Percentiles rank a stretch among this genome's conserved stretches.
Conservation (phyloP, 1,139 yeast genomes). For the Suhomyces bokatorum region DNA sequence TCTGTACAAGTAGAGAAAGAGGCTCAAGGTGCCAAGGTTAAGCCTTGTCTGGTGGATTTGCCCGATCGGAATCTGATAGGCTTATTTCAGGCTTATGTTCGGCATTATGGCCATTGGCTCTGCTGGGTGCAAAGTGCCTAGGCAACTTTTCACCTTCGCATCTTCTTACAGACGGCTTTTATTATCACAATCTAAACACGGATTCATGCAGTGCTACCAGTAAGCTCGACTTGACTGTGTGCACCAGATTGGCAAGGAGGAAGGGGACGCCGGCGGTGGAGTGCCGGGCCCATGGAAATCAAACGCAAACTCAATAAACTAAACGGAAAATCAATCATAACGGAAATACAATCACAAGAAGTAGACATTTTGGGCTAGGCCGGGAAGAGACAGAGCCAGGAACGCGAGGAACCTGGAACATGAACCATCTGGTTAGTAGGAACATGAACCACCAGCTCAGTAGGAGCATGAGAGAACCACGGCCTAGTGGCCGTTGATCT, state of each 20-base stretch:
- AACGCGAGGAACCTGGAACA: too few relatives aligned
- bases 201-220: neutral
- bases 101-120: too few relatives aligned
- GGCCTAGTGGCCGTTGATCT: slow-evolving; percentile 34
- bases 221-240: slow-evolving; percentile 1
- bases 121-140: too few relatives aligned
- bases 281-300: neutral
- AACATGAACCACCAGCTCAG: too few relatives aligned
- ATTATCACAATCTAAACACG: slow-evolving; percentile 4
- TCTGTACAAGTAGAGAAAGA: too few relatives aligned
- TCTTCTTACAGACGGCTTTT: neutral
- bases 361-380: slow-evolving; percentile 2
- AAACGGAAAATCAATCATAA: slow-evolving; percentile 7
- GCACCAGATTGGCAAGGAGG: neutral
- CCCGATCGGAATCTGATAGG: too few relatives aligned
- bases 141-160: neutral
- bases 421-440: too few relatives aligned
- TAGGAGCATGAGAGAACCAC: too few relatives aligned
- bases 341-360: slow-evolving; percentile 7
- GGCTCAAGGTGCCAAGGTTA: too few relatives aligned
- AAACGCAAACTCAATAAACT: slow-evolving; percentile 5
- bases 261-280: neutral
- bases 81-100: too few relatives aligned
- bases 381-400: too few relatives aligned
- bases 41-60: too few relatives aligned